Evolutionary conservation across 345 rosid species (phyloP).

Genomic region (Aquilaria malaccensis): DNA sequence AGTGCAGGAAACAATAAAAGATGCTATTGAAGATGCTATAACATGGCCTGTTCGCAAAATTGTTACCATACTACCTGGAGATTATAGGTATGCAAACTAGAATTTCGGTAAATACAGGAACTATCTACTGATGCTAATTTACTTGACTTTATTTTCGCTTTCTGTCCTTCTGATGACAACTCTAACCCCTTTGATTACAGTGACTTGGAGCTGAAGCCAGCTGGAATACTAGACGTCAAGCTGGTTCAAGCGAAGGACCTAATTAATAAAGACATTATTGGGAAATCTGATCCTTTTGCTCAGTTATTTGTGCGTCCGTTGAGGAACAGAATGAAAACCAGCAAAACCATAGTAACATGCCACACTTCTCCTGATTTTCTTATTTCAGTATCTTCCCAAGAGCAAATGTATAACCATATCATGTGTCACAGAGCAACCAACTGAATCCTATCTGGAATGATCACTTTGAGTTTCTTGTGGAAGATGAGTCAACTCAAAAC

Average conservation of each 20-base stretch:
- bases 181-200: slow-evolving; percentile 23
- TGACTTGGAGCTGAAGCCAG: slow-evolving; percentile 80
- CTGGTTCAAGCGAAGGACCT: slow-evolving; percentile 85
- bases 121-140: neutral
- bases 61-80: slow-evolving; percentile 76
- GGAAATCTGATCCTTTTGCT: slow-evolving; percentile 92
- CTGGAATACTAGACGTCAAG: slow-evolving; percentile 84
- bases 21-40: slow-evolving; percentile 82
- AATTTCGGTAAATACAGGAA: neutral
- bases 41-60: slow-evolving; percentile 94
- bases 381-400: neutral
- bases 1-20: slow-evolving; percentile 65
- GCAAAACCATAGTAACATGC: slow-evolving; percentile 65
- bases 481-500: slow-evolving; percentile 72
- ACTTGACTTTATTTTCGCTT: neutral
- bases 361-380: neutral
- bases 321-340: slow-evolving; percentile 56
- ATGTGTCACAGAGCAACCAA: slow-evolving; percentile 49
- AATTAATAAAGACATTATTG: slow-evolving; percentile 75
- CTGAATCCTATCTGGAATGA: slow-evolving; percentile 94
- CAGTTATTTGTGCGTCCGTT: slow-evolving; percentile 73
- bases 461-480: slow-evolving; percentile 74
- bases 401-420: slow-evolving; percentile 8
- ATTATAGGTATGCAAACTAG: slow-evolving; percentile 52
- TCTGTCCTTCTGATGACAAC: neutral